Evolutionary conservation across 2,329 filamentous ascomycete genomes (phyloP), one percentile per base, ranked within the genome.

Genomic region (Fusarium multiceps): DNA sequence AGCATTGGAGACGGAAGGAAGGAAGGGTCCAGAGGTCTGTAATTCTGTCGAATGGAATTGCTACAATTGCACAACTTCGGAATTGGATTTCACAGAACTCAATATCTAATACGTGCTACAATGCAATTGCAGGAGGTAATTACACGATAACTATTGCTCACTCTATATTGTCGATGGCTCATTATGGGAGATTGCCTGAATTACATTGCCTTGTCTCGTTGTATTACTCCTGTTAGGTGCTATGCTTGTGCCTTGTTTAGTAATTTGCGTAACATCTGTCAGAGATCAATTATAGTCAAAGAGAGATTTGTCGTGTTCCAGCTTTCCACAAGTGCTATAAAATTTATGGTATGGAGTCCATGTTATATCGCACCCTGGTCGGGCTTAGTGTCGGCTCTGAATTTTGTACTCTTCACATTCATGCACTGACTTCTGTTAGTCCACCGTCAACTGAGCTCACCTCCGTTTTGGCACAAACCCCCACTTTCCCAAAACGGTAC

Each of bases 401-500:
- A 23, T 47, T 45, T 27, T 23, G 28, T 28, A 27, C 28, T 27
- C 28, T 42, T 47, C 32, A 28, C 47, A 42, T 55, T n/a, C 14
- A 47, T 20, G 21, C 10, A 23, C 45, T 47, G 23, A 23, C 47
- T 47, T 47, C 16, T 28, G 27, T 49, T 41, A 20, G 32, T 34
- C 40, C n/a, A 43, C 47, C 63, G 37, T 58, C 37, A 16, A 23
- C 20, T 45, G 18, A 27, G 10, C 47, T 25, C n/a, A 25, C 40
- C 21, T 66, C 63, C 62, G 63, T 66, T 60, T 27, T 21, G 62
- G 23, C 21, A 8, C 21, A 4, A 37, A 18, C 48, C 62, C 63
- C 63, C 58, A 68, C 58, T 30, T 68, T 32, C 64, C 54, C 1
- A 50, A 66, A 62, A 13, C 13, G 20, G 55, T 14, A 61, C 63